Conservation (phyloP, 2,329 filamentous ascomycete genomes). For the Amphichorda felina region DNA sequence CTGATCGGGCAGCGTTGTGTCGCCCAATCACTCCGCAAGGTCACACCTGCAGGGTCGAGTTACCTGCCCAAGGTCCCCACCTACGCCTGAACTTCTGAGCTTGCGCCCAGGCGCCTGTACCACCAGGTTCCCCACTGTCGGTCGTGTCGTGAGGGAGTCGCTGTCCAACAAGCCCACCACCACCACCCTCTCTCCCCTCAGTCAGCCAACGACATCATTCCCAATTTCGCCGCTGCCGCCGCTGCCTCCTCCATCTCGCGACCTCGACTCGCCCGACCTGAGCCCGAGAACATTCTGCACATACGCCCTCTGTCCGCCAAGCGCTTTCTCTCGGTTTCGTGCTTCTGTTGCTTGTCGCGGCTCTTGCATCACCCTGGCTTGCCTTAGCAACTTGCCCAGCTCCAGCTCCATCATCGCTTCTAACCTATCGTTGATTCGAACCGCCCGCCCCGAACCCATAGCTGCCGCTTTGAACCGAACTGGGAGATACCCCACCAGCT, state of each 20-base stretch:
- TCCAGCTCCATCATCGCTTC: no score
- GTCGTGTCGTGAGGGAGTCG: conserved; percentile 1
- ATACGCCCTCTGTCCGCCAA: neutral
- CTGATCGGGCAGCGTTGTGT: no score
- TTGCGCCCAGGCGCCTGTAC: no score
- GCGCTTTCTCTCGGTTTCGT: neutral
- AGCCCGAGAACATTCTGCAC: conserved; percentile 1
- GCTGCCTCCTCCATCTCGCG: neutral
- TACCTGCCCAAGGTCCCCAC: no score
- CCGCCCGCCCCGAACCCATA: neutral
- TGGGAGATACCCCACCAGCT: conserved; percentile 12
- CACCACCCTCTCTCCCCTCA: conserved; percentile 2
- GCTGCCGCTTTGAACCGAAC: neutral
- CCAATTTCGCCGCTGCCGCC: conserved; percentile 7
- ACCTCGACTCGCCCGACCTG: neutral
- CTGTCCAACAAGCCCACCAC: neutral
- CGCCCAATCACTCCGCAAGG: no score
- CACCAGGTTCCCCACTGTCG: conserved; percentile 3
- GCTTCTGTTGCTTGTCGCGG: neutral
- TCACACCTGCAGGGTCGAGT: no score
- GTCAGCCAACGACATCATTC: conserved; percentile 13
- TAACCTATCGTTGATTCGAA: no score
- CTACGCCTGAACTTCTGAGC: no score
- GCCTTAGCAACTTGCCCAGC: no score
- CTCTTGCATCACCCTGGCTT: neutral